Evolutionary conservation across 257 asterid species (phyloP), one percentile per base, ranked within the genome.

Genomic region (Thymus quinquecostatus): DNA sequence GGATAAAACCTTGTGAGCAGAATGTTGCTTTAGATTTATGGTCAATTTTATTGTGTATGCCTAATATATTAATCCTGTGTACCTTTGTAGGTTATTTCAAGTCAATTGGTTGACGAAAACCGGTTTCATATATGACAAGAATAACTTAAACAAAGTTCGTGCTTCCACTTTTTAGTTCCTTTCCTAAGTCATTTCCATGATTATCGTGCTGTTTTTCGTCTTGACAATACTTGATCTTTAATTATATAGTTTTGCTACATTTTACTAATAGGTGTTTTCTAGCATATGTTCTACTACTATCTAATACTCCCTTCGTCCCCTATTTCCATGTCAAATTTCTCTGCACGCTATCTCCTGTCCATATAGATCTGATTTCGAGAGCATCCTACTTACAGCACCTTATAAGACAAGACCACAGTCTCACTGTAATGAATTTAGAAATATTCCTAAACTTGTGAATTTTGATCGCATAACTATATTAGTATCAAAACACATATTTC

Each of bases 81-180:
- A 70, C 76, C 79, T 80, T 85, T 89, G 95, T 82, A 95, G 99
- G 97, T 95, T 95, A 85, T 84, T 86, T 90, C 99, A 89, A 83
- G 89, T 95, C 65, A 88, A 82, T 73, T 95, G 98, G 99, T 53
- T 75, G 97, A 70, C 78, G 83, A 82, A 87, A 62, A 87, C 84
- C 67, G 99, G 96, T 86, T 95, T 88, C 90, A 83, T 84, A 71
- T 95, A 92, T 75, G 92, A 88, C 88, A 88, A 83, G 58, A 71
- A 83, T 83, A 74, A 88, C 83, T 82, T 95, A 36, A 88, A 86
- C 82, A 83, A 80, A 66, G 99, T 95, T 81, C 76, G 96, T 88
- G 78, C 89, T 78, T 75, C 80, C 65, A 70, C 86, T 78, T 70
- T 71, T 79, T 69, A 70, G 60, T 72, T 48, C 75, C 49, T 64